phyloP scores from a whole-genome alignment of 2,329 filamentous ascomycete genomes.

The Phialophora expanda region DNA sequence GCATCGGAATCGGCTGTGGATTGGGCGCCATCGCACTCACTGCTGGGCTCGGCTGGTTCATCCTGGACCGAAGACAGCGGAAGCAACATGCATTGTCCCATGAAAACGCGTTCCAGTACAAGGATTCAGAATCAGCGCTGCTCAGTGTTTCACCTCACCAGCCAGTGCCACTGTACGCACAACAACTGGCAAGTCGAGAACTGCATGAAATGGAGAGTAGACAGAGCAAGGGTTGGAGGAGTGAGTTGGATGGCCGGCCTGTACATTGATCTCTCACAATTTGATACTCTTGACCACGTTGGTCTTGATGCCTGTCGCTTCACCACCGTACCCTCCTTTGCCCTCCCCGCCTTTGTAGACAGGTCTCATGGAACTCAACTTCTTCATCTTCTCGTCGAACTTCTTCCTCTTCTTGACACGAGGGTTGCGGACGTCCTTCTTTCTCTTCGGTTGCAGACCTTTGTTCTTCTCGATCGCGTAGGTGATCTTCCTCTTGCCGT shows the following conservation, averaged over 20 bases:
- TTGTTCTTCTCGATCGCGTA: slow-evolving; percentile 98
- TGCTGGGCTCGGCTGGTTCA: not conserved
- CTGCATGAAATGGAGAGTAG: slow-evolving; percentile 19
- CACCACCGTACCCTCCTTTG: slow-evolving; percentile 84
- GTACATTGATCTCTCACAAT: slow-evolving; percentile 59
- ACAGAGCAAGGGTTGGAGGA: slow-evolving; percentile 6
- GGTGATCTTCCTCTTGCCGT: slow-evolving; percentile 89
- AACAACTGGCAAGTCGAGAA: slow-evolving; percentile 19
- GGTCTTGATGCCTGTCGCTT: slow-evolving; percentile 93
- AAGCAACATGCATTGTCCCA: not conserved
- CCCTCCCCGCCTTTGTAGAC: slow-evolving; percentile 86
- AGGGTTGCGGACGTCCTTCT: slow-evolving; percentile 93
- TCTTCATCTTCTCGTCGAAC: slow-evolving; percentile 97
- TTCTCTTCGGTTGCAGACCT: slow-evolving; percentile 83
- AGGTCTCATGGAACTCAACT: slow-evolving; percentile 82
- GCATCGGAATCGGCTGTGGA: not conserved
- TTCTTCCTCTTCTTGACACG: slow-evolving; percentile 98
- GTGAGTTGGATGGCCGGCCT: slow-evolving; percentile 19
- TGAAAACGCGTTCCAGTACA: not conserved
- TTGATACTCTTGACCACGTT: slow-evolving; percentile 92
- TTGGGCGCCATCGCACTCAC: not conserved
- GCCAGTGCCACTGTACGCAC: slow-evolving; percentile 4
- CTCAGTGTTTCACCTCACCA: not conserved
- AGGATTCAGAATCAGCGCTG: not conserved
- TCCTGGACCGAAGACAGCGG: not conserved